Base-by-base conservation (phyloP, 179 eudicot genomes). In the Beta lomatogona region DNA sequence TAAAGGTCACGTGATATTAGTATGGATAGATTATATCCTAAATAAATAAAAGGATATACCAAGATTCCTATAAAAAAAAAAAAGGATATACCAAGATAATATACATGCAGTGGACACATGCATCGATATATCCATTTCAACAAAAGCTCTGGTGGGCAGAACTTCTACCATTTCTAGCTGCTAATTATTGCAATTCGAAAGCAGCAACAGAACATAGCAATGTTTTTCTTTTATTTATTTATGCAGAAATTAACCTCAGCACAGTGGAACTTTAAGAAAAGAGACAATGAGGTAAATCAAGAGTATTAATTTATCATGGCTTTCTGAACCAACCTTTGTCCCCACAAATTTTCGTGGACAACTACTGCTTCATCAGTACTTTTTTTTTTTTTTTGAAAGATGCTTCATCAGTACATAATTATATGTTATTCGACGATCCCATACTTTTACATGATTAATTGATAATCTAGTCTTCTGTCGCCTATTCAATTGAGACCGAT, bases 321-420 rank as follows among this genome's bases (percentile, higher is more conserved):
- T 65, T 83, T 83, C 82, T 73, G 85, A 78, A 74, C 82, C 82
- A 8, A 55, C 68, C 19, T 28, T 63, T 67, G 82, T 83, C 82
- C 85, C 85, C 82, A 83, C 85, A 44, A 1, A 11, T 60, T 58
- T 63, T 60, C 65, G 18, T 22, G 44, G 22, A 75, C 66, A 4
- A 36, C 52, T 58, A 55, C 19, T 44, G 21, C 11, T 61, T 58
- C 67, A 76, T 6, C 41, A 36, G 41, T 59, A 41, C 53, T n/a
- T n/a, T n/a, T n/a, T n/a, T n/a, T n/a, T n/a, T n/a, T n/a, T n/a
- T n/a, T n/a, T n/a, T n/a, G n/a, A n/a, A n/a, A n/a, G n/a, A n/a
- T 44, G 21, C 11, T 61, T 58, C 67, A 76, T 6, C 41, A 36
- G 41, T 59, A 41, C 53, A 36, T 21, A 36, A 25, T 58, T 57